Evolutionary conservation across 2,329 filamentous ascomycete genomes (phyloP).

Genomic region (Waltergamsia citrina): DNA sequence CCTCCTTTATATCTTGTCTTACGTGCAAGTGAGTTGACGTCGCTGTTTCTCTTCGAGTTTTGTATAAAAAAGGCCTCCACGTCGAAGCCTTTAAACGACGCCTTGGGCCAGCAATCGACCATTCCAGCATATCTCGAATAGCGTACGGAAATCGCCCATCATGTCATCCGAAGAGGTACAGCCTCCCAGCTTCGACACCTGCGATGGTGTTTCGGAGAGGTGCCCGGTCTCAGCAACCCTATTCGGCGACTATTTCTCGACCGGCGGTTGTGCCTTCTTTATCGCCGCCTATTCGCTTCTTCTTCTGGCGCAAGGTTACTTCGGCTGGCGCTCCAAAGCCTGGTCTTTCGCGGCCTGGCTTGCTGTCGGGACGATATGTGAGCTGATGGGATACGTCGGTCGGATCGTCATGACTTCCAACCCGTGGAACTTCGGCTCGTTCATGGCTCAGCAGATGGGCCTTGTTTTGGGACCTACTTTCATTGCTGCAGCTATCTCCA

Average conservation of each 20-base stretch:
- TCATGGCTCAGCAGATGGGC: conserved; percentile 28
- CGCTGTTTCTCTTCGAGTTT: too few relatives aligned
- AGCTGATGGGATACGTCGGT: conserved; percentile 29
- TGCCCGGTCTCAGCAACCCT: conserved; percentile 14
- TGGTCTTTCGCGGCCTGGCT: conserved; percentile 26
- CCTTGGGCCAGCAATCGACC: too few relatives aligned
- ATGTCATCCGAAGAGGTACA: neutral
- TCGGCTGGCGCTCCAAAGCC: conserved; percentile 21
- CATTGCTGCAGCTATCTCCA: conserved; percentile 33
- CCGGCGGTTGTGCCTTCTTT: conserved; percentile 19
- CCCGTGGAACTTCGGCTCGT: conserved; percentile 27
- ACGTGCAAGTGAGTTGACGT: too few relatives aligned
- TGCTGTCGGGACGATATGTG: conserved; percentile 25
- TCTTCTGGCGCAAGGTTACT: conserved; percentile 18
- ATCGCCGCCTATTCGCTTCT: conserved; percentile 21
- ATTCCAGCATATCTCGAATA: too few relatives aligned
- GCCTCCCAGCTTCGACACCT: conserved; percentile 9
- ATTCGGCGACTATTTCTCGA: conserved; percentile 14
- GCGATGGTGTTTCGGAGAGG: conserved; percentile 11
- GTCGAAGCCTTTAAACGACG: too few relatives aligned
- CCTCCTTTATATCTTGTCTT: too few relatives aligned
- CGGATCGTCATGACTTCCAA: conserved; percentile 28
- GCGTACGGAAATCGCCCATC: too few relatives aligned
- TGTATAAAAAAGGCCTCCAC: too few relatives aligned
- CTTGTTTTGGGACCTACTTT: conserved; percentile 31